Evolutionary conservation across 1,284 basidiomycete genomes (phyloP).

Genomic region (Boletus semigastroideus): DNA sequence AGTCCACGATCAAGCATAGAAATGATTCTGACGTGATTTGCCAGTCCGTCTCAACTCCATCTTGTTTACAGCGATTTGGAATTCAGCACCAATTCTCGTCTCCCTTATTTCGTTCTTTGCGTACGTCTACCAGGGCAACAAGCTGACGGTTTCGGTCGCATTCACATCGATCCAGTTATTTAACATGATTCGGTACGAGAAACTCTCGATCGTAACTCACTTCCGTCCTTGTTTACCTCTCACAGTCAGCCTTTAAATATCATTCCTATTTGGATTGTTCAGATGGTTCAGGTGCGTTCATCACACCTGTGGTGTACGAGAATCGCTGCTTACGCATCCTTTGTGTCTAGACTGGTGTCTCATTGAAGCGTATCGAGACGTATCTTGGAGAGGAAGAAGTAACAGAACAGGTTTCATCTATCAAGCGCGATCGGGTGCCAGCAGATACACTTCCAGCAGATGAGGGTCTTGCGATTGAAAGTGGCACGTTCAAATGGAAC

Average conservation of each 20-base stretch:
- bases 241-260: conserved; percentile 63
- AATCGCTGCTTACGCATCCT: neutral
- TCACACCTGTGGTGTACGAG: neutral
- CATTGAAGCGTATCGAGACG: conserved; percentile 76
- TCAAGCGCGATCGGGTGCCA: conserved; percentile 43
- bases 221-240: neutral
- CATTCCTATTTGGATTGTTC: conserved; percentile 66
- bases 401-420: conserved; percentile 62
- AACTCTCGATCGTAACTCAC: neutral
- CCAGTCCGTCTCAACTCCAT: conserved; percentile 64
- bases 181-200: conserved; percentile 59
- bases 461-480: conserved; percentile 51
- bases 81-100: conserved; percentile 63
- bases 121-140: conserved; percentile 62
- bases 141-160: conserved; percentile 64
- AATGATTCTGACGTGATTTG: neutral
- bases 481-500: conserved; percentile 65
- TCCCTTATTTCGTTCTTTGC: conserved; percentile 67
- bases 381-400: conserved; percentile 87
- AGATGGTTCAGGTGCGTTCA: conserved; percentile 27
- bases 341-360: conserved; percentile 59
- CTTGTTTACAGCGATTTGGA: conserved; percentile 65
- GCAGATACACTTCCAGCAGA: conserved; percentile 23
- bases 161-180: conserved; percentile 79
- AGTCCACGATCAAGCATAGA: neutral